These are phyloP conservation scores for Russula compacta DNA, from an alignment of 768 basidiomycete genomes.

Conservation along the genomic window DNA sequence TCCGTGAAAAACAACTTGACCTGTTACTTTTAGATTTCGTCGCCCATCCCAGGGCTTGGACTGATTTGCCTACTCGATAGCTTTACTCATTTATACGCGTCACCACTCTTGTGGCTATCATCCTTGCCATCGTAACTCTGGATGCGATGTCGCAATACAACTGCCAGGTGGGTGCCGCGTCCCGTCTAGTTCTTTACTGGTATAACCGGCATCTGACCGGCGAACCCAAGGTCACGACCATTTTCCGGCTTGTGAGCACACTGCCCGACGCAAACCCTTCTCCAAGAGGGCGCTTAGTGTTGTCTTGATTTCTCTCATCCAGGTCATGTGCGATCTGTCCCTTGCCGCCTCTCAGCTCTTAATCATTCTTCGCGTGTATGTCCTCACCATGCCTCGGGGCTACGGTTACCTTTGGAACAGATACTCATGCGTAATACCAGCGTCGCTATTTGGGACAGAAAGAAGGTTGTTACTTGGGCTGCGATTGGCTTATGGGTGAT, in stretches of 20 bases:
- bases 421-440: neutral
- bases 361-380: conserved; percentile 9
- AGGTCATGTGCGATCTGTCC: neutral
- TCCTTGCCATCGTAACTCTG: too few species aligned
- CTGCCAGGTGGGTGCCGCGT: too few species aligned
- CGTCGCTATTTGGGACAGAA: neutral
- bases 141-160: too few species aligned
- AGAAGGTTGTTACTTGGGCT: neutral
- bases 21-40: too few species aligned
- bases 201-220: too few species aligned
- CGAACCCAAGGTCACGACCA: too few species aligned
- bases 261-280: neutral
- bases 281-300: neutral
- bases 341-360: neutral
- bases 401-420: neutral
- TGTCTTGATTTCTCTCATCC: neutral
- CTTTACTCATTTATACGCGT: too few species aligned
- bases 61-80: too few species aligned
- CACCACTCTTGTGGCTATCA: too few species aligned
- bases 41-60: too few species aligned
- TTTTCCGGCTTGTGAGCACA: neutral
- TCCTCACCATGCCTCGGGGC: neutral
- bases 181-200: too few species aligned
- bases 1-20: too few species aligned
- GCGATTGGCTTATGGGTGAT: neutral